phyloP scores from a whole-genome alignment of 257 asterid genomes.

The Leonotis leonurus region DNA sequence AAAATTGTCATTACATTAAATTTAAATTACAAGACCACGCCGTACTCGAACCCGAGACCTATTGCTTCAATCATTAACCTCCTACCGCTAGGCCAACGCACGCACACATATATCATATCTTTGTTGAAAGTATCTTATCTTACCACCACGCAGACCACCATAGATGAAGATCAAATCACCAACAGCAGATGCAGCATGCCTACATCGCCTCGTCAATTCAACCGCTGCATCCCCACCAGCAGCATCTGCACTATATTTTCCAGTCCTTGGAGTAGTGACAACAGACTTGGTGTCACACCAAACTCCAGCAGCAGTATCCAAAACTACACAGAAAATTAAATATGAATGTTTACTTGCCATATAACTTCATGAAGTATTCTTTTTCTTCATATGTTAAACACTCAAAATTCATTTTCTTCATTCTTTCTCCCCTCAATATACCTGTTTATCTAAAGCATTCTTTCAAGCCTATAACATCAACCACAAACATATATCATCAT shows the following conservation, averaged over 20 bases:
- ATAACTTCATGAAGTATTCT: background rate
- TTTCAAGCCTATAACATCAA: background rate
- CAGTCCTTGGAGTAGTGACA: conserved; percentile 94
- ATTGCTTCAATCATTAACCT: no score
- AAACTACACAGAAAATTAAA: conserved; percentile 37
- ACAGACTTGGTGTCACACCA: conserved; percentile 98
- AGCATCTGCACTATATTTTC: conserved; percentile 94
- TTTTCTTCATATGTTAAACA: background rate
- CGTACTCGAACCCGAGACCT: no score
- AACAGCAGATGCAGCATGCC: conserved; percentile 98
- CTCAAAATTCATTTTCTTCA: background rate
- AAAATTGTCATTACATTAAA: no score
- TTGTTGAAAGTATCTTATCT: conserved; percentile 26
- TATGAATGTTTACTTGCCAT: background rate
- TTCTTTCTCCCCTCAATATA: background rate
- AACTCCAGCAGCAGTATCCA: conserved; percentile 99
- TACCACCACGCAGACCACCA: conserved; percentile 99
- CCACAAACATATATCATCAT: background rate
- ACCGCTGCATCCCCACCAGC: conserved; percentile 99
- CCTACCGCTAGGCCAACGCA: no score
- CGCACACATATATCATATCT: background rate
- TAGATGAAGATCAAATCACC: conserved; percentile 94
- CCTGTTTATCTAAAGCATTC: background rate
- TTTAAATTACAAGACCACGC: no score
- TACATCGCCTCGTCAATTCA: conserved; percentile 92